Conservation (phyloP, 768 basidiomycete genomes). For the Phlebiopsis gigantea region DNA sequence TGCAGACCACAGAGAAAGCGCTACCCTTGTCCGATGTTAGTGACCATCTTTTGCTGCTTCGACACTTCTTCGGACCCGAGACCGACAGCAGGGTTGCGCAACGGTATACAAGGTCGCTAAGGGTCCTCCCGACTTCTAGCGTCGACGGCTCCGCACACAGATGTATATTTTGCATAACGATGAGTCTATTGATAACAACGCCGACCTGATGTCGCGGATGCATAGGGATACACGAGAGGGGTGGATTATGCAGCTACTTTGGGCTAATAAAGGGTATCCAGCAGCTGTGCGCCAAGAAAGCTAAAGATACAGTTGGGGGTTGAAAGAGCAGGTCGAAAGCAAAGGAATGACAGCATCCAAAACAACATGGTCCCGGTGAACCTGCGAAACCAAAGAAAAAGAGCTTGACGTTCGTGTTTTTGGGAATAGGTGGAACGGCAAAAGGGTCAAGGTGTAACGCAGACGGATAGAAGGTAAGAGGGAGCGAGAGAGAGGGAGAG, state of each 20-base stretch:
- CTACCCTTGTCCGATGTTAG: no score
- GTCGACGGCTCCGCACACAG: background rate
- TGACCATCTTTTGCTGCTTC: no score
- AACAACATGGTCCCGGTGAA: constrained; percentile 10
- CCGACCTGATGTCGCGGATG: background rate
- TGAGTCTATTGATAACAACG: background rate
- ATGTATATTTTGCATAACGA: background rate
- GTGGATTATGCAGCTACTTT: background rate
- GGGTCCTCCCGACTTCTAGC: background rate
- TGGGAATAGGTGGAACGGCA: background rate
- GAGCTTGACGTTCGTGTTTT: background rate
- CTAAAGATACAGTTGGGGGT: constrained; percentile 14
- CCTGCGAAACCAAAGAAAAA: background rate
- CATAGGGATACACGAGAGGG: constrained; percentile 8
- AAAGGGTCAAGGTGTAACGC: background rate
- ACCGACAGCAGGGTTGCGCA: no score
- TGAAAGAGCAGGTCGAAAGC: background rate
- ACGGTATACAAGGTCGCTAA: background rate
- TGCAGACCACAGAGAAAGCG: no score
- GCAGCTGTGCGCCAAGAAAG: background rate
- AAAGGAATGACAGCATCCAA: background rate
- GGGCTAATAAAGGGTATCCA: background rate
- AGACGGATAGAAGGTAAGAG: background rate
- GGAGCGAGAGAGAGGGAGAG: background rate
- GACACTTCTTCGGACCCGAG: no score